These are phyloP conservation scores for Hirsutella rhossiliensis DNA, from an alignment of 2,329 filamentous ascomycete species.

Conservation along the genomic window DNA sequence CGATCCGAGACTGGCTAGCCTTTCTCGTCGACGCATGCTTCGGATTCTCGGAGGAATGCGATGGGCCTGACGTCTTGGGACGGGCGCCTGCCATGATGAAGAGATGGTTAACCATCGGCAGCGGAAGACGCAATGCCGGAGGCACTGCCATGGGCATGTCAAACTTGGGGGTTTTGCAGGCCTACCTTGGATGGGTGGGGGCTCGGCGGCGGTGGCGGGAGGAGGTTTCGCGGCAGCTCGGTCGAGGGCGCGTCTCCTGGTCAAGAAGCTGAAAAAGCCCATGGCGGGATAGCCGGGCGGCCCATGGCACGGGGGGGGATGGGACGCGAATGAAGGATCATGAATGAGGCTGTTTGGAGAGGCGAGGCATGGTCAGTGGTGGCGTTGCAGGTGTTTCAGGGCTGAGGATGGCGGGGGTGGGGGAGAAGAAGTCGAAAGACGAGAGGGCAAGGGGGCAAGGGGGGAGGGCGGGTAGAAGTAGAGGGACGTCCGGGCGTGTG, in stretches of 20 bases:
- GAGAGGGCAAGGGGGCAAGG: too few relatives aligned
- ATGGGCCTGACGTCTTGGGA: not conserved
- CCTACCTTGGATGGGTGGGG: not conserved
- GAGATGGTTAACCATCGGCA: not conserved
- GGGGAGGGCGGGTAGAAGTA: too few relatives aligned
- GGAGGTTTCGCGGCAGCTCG: not conserved
- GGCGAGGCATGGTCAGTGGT: not conserved
- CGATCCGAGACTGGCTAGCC: not conserved
- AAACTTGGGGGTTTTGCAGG: not conserved
- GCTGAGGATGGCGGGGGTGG: too few relatives aligned
- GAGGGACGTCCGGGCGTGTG: too few relatives aligned
- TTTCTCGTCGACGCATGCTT: not conserved
- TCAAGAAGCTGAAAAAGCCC: not conserved
- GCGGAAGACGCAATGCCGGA: not conserved
- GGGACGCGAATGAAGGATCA: not conserved
- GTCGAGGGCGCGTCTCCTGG: not conserved
- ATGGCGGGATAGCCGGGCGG: not conserved
- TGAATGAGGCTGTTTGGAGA: not conserved
- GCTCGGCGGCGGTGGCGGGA: not conserved
- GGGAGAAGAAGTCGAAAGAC: too few relatives aligned
- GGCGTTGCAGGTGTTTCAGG: too few relatives aligned
- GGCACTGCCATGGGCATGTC: too few relatives aligned
- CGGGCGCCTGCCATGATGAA: not conserved
- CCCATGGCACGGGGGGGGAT: not conserved
- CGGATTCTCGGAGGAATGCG: not conserved